These are phyloP conservation scores for Pythium rhizo-oryzae DNA, from an alignment of 352 stramenopile species.

Conservation along the genomic window DNA sequence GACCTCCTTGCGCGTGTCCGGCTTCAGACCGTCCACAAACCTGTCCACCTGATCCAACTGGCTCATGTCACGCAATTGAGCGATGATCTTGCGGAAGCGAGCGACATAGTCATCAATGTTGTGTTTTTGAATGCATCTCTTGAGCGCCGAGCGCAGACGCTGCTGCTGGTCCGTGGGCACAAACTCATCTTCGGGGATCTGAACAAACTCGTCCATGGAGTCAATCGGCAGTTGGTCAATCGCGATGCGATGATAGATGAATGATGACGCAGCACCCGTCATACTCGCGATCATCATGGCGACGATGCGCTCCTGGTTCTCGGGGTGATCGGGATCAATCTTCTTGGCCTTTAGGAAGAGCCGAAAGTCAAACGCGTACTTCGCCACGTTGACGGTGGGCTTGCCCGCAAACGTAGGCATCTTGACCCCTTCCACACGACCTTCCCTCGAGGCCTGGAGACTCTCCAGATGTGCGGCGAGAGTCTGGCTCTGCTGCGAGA, in stretches of 20 bases:
- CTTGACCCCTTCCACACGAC: too few species aligned
- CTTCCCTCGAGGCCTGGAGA: too few species aligned
- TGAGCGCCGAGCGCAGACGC: slow-evolving; percentile 19
- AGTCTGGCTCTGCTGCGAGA: too few species aligned
- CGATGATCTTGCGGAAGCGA: slow-evolving; percentile 32
- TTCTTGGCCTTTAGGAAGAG: too few species aligned
- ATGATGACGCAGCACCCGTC: not conserved
- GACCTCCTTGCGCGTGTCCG: slow-evolving; percentile 18
- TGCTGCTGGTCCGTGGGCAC: slow-evolving; percentile 32
- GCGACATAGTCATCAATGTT: slow-evolving; percentile 26
- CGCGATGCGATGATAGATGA: not conserved
- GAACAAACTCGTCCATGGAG: slow-evolving; percentile 22
- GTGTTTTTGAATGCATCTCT: slow-evolving; percentile 5
- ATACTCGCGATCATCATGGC: too few species aligned
- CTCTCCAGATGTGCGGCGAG: too few species aligned
- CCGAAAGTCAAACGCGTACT: too few species aligned
- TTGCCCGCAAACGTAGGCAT: too few species aligned
- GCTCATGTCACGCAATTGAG: slow-evolving; percentile 25
- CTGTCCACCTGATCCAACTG: slow-evolving; percentile 29
- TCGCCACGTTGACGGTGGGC: too few species aligned
- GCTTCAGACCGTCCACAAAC: slow-evolving; percentile 24
- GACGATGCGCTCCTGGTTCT: too few species aligned
- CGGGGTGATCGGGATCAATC: too few species aligned
- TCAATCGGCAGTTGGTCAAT: not conserved
- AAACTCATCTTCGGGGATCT: slow-evolving; percentile 19